Percentiles rank a stretch among this genome's conserved stretches.
Conservation (phyloP, 306 rosid species). For the Vachellia collinsii region DNA sequence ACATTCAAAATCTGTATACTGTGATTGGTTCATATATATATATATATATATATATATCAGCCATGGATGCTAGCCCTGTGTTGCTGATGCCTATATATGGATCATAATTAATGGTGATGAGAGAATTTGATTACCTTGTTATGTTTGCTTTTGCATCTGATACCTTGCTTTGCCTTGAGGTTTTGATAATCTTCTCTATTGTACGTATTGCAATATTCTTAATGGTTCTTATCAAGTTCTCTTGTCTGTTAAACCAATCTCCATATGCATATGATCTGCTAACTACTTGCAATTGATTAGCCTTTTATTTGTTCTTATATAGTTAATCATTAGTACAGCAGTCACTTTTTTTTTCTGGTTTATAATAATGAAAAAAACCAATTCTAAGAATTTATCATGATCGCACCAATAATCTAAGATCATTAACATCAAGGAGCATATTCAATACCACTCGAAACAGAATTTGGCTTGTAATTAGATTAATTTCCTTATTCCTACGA, state of each 20-base stretch:
- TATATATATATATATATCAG: not conserved
- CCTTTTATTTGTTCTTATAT: too few species aligned
- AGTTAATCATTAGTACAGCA: too few species aligned
- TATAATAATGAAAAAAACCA: too few species aligned
- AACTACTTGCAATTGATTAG: too few species aligned
- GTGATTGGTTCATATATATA: not conserved
- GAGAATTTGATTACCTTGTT: not conserved
- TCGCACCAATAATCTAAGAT: too few species aligned
- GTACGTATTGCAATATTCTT: not conserved
- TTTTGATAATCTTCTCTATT: not conserved
- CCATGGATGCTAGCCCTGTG: not conserved
- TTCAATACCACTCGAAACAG: too few species aligned
- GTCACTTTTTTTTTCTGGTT: too few species aligned
- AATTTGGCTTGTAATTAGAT: too few species aligned
- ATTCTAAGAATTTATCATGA: too few species aligned
- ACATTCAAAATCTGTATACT: not conserved
- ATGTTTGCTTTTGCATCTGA: conserved; percentile 44
- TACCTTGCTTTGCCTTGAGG: conserved; percentile 48
- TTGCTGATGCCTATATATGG: not conserved
- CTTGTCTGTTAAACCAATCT: not conserved
- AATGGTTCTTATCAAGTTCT: not conserved
- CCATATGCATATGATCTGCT: not conserved
- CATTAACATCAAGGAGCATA: too few species aligned
- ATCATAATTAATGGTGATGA: not conserved
- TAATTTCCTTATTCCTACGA: too few species aligned